Conservation (phyloP, 768 basidiomycete species). For the Naganishia friedmannii region DNA sequence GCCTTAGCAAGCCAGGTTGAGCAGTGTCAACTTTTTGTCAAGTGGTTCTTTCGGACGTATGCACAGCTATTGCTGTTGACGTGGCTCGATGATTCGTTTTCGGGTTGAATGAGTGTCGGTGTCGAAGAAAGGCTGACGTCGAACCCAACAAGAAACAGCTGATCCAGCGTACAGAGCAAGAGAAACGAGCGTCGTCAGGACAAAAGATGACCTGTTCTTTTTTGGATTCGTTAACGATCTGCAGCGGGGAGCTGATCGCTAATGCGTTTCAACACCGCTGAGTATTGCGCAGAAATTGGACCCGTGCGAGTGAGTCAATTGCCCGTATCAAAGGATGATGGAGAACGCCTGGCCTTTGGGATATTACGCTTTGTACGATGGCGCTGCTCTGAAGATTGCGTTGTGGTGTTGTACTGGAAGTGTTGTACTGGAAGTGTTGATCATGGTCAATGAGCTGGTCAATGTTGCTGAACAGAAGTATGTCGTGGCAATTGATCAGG, state of each 20-base stretch:
- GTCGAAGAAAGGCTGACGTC: not conserved
- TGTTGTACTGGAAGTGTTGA: not conserved
- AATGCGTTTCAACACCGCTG: not conserved
- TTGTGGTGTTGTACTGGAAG: not conserved
- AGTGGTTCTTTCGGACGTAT: not conserved
- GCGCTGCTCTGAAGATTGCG: not conserved
- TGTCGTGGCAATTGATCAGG: no score
- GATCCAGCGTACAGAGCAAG: not conserved
- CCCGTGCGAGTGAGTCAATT: not conserved
- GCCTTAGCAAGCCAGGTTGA: not conserved
- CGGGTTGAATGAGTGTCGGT: not conserved
- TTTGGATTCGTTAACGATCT: not conserved
- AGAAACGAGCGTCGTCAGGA: not conserved
- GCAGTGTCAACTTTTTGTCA: not conserved
- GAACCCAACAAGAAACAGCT: not conserved
- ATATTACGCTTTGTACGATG: not conserved
- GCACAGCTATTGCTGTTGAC: not conserved
- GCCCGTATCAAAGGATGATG: slow-evolving; percentile 1
- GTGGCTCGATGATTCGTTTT: not conserved
- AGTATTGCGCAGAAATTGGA: not conserved
- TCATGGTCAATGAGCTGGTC: not conserved
- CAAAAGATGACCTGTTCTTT: not conserved
- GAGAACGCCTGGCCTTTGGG: not conserved
- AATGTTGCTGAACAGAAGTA: not conserved
- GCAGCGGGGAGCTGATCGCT: not conserved